These are phyloP conservation scores for Phalaenopsis equestris DNA, from an alignment of 106 monocot species.

Conservation along the genomic window DNA sequence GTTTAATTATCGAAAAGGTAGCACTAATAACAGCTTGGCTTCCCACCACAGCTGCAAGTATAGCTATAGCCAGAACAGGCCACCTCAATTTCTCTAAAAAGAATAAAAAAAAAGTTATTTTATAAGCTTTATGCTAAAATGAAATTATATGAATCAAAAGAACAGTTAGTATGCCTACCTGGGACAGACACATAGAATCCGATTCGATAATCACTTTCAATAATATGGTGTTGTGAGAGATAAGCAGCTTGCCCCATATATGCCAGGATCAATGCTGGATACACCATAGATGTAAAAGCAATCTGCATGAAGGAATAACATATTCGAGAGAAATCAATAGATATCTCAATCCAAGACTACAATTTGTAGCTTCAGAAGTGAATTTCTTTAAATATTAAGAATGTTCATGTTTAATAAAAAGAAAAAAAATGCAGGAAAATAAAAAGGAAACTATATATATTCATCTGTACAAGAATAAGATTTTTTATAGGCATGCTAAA, in stretches of 20 bases:
- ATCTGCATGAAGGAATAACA: conserved; percentile 42
- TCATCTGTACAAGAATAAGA: too few species aligned
- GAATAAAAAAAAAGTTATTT: neutral
- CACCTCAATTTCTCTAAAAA: conserved; percentile 57
- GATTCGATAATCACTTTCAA: conserved; percentile 57
- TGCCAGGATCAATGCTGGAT: conserved; percentile 82
- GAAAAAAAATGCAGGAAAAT: neutral
- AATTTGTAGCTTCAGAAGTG: neutral
- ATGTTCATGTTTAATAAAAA: neutral
- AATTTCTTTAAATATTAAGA: neutral
- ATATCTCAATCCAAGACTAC: neutral
- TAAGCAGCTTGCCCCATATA: conserved; percentile 99
- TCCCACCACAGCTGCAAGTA: conserved; percentile 85
- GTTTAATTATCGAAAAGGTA: conserved; percentile 88
- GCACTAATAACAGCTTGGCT: conserved; percentile 86
- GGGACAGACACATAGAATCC: conserved; percentile 99
- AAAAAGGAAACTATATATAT: neutral
- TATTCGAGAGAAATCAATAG: neutral
- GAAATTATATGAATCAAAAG: neutral
- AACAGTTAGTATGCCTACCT: conserved; percentile 29
- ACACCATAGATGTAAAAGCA: conserved; percentile 85
- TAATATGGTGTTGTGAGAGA: conserved; percentile 66
- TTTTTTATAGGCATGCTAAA: too few species aligned
- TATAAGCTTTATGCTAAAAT: neutral
- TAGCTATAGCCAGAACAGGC: conserved; percentile 78